Percentiles rank a stretch among this genome's conserved stretches.
These are phyloP conservation scores for Eucalyptus sp. DNA, from an alignment of 345 rosid genomes.

Conservation along the genomic window DNA sequence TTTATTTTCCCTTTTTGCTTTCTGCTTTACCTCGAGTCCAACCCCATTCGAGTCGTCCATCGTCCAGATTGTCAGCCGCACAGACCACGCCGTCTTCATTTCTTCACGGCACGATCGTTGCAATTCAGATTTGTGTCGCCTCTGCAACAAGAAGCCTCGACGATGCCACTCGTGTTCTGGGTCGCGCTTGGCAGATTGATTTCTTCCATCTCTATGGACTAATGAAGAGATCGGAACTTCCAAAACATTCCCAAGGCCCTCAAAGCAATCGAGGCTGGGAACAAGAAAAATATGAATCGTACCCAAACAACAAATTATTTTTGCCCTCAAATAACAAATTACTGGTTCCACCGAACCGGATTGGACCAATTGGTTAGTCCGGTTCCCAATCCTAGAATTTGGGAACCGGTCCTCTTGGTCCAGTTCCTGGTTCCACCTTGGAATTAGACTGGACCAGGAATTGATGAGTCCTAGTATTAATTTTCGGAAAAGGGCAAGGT, in stretches of 20 bases:
- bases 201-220: constrained; percentile 2
- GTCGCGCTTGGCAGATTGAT: constrained; percentile 6
- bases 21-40: no score
- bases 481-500: background rate
- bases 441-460: fast-evolving
- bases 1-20: no score
- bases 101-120: constrained; percentile 6
- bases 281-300: no score
- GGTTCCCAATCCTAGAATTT: no score
- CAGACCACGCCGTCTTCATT: background rate
- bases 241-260: background rate
- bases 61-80: no score
- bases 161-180: constrained; percentile 1
- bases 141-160: background rate
- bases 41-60: no score
- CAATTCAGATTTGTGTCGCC: constrained; percentile 1
- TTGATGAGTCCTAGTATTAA: no score
- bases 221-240: background rate
- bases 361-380: fast-evolving
- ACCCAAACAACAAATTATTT: no score
- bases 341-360: fast-evolving
- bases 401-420: fast-evolving
- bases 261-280: background rate
- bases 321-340: no score
- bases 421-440: fast-evolving